A percentile compares a stretch with the other conserved stretches of the same genome.
phyloP scores from a whole-genome alignment of 1,284 basidiomycete species.

The Apiotrichum gamsii region DNA sequence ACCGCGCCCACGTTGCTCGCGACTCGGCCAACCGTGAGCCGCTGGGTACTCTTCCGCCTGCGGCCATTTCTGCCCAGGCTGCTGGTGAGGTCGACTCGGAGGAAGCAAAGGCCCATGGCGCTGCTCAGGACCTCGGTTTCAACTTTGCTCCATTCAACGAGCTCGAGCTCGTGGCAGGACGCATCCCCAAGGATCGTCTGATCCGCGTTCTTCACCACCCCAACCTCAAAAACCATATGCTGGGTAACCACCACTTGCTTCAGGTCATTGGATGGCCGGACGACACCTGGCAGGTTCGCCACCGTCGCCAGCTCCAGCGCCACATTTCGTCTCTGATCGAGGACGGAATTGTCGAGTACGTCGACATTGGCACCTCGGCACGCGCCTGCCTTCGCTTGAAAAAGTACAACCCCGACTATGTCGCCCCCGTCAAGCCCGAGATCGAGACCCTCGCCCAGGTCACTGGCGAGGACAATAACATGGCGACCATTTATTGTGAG shows the following conservation, averaged over 20 bases:
- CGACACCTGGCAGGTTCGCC: conserved; percentile 10
- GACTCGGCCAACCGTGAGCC: background rate
- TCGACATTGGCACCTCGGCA: conserved; percentile 27
- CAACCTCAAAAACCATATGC: conserved; percentile 35
- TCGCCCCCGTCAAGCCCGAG: conserved; percentile 3
- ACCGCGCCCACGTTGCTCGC: conserved; percentile 16
- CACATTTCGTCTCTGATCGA: conserved; percentile 27
- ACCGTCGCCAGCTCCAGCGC: conserved; percentile 28
- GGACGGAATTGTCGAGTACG: conserved; percentile 29
- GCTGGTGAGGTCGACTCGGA: conserved; percentile 12
- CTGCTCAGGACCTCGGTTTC: conserved; percentile 17
- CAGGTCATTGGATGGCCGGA: conserved; percentile 16
- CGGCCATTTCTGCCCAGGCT: conserved; percentile 1
- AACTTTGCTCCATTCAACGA: conserved; percentile 31
- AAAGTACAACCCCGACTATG: conserved; percentile 36
- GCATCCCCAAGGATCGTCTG: conserved; percentile 34
- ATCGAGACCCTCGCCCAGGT: background rate
- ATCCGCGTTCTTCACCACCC: conserved; percentile 37
- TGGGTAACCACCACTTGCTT: conserved; percentile 28
- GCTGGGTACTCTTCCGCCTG: background rate
- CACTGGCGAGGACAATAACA: conserved; percentile 1
- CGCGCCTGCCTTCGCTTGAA: conserved; percentile 33
- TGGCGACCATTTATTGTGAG: conserved; percentile 2
- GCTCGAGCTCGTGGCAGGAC: conserved; percentile 31
- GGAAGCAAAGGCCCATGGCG: background rate